phyloP scores from a whole-genome alignment of 2,329 filamentous ascomycete species.

The Colletotrichum tanaceti region DNA sequence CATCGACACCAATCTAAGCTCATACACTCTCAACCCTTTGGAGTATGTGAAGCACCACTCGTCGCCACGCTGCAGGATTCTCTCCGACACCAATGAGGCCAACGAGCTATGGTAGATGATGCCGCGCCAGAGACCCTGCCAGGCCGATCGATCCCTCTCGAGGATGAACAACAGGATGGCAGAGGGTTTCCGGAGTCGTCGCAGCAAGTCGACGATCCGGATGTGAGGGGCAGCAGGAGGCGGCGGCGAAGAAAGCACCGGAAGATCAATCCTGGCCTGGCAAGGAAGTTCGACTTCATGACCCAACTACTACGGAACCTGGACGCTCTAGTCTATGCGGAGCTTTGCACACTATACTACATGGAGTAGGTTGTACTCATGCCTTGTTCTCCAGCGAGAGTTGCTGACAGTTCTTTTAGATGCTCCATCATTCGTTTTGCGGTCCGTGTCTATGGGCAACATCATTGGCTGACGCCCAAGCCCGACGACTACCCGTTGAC shows the following conservation, averaged over 20 bases:
- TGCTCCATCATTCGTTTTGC: slow-evolving; percentile 73
- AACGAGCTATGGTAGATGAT: slow-evolving; percentile 64
- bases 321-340: slow-evolving; percentile 72
- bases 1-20: background rate
- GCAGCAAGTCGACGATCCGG: slow-evolving; percentile 29
- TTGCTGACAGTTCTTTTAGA: slow-evolving; percentile 53
- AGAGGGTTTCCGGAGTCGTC: slow-evolving; percentile 29
- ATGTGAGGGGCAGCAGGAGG: slow-evolving; percentile 44
- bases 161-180: slow-evolving; percentile 40
- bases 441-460: slow-evolving; percentile 68
- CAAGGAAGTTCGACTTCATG: slow-evolving; percentile 70
- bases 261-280: slow-evolving; percentile 56
- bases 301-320: slow-evolving; percentile 70
- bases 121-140: slow-evolving; percentile 56
- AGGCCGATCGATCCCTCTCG: slow-evolving; percentile 44
- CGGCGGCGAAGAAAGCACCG: slow-evolving; percentile 52
- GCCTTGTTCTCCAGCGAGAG: background rate
- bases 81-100: slow-evolving; percentile 45
- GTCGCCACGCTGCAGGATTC: slow-evolving; percentile 21
- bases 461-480: slow-evolving; percentile 73
- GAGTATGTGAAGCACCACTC: slow-evolving; percentile 36
- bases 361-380: slow-evolving; percentile 68
- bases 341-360: slow-evolving; percentile 75
- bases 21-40: background rate
- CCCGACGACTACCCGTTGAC: slow-evolving; percentile 66